Base-by-base conservation (phyloP, 257 asterid species). In the Euphrasia confusa region DNA sequence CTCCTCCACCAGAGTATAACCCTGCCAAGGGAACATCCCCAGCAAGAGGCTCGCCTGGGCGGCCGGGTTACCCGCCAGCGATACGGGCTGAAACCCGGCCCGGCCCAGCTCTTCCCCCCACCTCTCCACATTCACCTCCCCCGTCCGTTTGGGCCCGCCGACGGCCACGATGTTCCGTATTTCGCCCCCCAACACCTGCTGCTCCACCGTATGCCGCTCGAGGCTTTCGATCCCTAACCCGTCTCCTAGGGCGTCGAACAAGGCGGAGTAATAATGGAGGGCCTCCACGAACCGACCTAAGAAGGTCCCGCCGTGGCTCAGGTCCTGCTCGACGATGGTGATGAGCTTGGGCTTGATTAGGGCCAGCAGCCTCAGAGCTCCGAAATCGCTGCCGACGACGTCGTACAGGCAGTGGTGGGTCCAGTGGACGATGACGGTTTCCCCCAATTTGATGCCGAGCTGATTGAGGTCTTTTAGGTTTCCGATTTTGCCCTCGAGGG, bases 11-110 rank as follows among this genome's bases (percentile, higher is more conserved):
- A 90, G 68, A 6, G 95, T 90, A 50, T 90, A 90, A 49, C 97
- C 97, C 33, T 72, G 89, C 85, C 90, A 86, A 0, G 98, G 98
- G 37, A 84, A 85, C 98, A 91, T 91, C 67, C 96, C 98, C 0
- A 91, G 81, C 80, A 91, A 68, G 40, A 91, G 72, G 17, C 84
- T 80, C 0, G 95, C 95, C 44, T 88, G 98, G 0, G 91, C 84
- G 0, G 96, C 90, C 35, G 98, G 92, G 56, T 74, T 91, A 18
- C 96, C 96, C 14, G 88, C 85, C 0, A 91, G 64, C 0, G 95
- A 84, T 17, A 88, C 89, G n/a, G 95, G 86, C 17, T 69, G 32
- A 45, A 91, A 88, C 55, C 97, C 95, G 10, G 54, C 68, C 64
- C 83, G 75, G n/a, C 68, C 55, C 61, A 84, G 68, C 74, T 84